Evolutionary conservation across 2,329 filamentous ascomycete species (phyloP), one percentile per base, ranked within the genome.

Genomic region (Scleromitrula shiraiana): DNA sequence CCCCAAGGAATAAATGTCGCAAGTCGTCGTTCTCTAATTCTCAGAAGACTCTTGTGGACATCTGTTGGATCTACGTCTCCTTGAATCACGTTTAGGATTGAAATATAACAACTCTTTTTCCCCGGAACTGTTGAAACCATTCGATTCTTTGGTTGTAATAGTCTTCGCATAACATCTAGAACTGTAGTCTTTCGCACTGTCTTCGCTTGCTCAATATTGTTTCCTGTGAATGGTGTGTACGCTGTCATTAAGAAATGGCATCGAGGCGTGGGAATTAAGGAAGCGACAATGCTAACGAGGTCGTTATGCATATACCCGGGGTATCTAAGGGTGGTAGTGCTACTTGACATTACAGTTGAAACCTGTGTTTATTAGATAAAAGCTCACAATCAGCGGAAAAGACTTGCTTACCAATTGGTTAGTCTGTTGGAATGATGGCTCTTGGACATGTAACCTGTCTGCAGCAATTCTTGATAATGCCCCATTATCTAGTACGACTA

Each of bases 221-320:
- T 88, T 52, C 89, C 88, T 0, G 93, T 97, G 64, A 98, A 98
- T 5, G 93, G 93, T 0, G 93, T 98, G 71, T 98, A 98, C 36
- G 91, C 88, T 5, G 93, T 98, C 82, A 96, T 95, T 50, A 98
- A 76, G 77, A 98, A 98, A 70, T 98, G 94, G 65, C 90, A 95
- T 59, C 93, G 83, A 8, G 93, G 94, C 0, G 91, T 98, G 2
- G 93, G 93, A 53, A 98, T 97, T 35, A 98, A 77, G 17, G 89
- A 95, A 20, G 94, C 93, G 50, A 98, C 78, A 60, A 98, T 97
- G 67, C 91, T 93, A 63, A 95, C 90, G 14, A 98, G 83, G 64
- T 98, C 93, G 67, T 98, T 98, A 74, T 98, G 93, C 93, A 98
- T 98, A 70, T 98, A 98, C 32, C 93, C 93, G 1, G 93, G 93